These are phyloP conservation scores for Ustilago shanxiensis DNA, from an alignment of 1,284 basidiomycete genomes.

Conservation along the genomic window DNA sequence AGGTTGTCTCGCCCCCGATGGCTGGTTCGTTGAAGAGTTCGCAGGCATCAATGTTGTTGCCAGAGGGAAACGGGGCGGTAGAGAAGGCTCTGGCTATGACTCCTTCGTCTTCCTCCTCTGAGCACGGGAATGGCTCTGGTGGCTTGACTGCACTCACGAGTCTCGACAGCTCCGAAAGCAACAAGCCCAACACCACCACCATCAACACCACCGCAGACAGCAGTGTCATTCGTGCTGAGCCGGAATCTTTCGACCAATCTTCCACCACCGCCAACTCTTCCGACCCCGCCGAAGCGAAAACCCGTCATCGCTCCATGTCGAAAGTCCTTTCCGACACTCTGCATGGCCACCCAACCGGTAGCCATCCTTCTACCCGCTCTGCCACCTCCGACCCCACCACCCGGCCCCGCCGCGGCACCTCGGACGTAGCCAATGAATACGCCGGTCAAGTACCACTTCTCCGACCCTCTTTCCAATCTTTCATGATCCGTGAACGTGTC, in stretches of 20 bases:
- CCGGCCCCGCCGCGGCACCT: conserved; percentile 18
- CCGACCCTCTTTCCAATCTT: conserved; percentile 61
- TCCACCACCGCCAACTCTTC: background rate
- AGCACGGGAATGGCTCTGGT: background rate
- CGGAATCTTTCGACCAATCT: conserved; percentile 19
- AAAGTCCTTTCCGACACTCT: conserved; percentile 31
- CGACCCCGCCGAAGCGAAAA: background rate
- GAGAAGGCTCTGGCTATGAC: background rate
- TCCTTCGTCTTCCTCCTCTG: conserved; percentile 8
- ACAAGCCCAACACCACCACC: background rate
- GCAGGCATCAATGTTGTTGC: conserved; percentile 8
- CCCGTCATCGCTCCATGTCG: conserved; percentile 32
- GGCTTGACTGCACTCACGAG: conserved; percentile 11
- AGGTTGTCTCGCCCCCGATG: conserved; percentile 28
- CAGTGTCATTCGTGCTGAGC: conserved; percentile 27
- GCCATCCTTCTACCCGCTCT: background rate
- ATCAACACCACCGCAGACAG: background rate
- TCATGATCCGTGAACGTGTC: conserved; percentile 89
- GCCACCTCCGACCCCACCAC: background rate
- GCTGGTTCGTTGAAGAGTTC: conserved; percentile 22
- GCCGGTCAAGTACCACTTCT: conserved; percentile 64
- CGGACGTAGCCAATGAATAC: conserved; percentile 57
- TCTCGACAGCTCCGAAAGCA: background rate
- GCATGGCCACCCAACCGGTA: conserved; percentile 22
- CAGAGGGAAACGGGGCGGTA: background rate